Evolutionary conservation across 139 green algal genomes (phyloP).

Genomic region (Pseudopediastrum boryanum): DNA sequence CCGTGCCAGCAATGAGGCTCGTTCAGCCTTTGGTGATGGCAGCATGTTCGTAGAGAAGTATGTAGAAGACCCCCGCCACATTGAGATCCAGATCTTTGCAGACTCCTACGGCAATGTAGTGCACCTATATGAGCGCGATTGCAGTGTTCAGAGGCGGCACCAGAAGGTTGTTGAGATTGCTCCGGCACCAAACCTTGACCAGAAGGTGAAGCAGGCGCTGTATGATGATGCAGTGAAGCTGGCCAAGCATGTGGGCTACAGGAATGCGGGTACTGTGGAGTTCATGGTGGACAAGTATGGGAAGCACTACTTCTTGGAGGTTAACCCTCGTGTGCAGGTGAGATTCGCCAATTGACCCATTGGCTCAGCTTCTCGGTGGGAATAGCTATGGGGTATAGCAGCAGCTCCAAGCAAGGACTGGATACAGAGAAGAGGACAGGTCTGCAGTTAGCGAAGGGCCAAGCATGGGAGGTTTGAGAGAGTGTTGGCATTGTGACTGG

Average conservation of each 20-base stretch:
- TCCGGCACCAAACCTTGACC: constrained; percentile 69
- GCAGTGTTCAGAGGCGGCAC: constrained; percentile 96
- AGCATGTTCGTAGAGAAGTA: constrained; percentile 97
- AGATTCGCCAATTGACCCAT: no score
- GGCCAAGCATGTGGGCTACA: constrained; percentile 77
- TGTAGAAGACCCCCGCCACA: constrained; percentile 88
- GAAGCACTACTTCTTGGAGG: constrained; percentile 97
- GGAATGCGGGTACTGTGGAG: constrained; percentile 92
- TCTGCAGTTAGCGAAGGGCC: no score
- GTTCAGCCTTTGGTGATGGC: constrained; percentile 92
- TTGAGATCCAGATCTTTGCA: constrained; percentile 90
- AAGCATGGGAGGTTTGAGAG: no score
- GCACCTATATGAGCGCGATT: constrained; percentile 97
- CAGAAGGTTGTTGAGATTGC: constrained; percentile 96
- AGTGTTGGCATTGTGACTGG: no score
- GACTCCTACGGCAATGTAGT: constrained; percentile 94
- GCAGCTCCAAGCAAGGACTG: no score
- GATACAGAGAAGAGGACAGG: no score
- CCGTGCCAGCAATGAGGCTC: constrained; percentile 78
- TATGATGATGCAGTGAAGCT: constrained; percentile 82
- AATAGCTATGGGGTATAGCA: no score
- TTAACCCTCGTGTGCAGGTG: constrained; percentile 80
- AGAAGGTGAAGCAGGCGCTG: constrained; percentile 42
- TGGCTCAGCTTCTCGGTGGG: no score
- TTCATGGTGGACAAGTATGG: constrained; percentile 97